Evolutionary conservation across 441 rosid genomes (phyloP), one percentile per base, ranked within the genome.

Genomic region (Syzygium syzygioides): DNA sequence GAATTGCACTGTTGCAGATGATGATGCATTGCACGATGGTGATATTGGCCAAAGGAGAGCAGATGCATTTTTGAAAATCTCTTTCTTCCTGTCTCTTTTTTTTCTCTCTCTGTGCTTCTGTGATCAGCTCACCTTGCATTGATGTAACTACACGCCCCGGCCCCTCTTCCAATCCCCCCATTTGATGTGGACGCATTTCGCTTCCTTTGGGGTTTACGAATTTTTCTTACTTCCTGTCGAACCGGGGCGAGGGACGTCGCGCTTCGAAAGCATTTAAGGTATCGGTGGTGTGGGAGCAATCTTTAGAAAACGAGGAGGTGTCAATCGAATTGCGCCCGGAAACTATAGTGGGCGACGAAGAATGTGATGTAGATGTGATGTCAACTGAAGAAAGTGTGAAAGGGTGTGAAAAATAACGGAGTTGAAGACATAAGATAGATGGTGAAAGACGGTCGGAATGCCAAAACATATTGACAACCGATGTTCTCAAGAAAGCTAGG

Each of bases 91-190:
- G 48, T 45, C 48, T 45, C 48, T 10, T 45, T 41, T 28, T 45
- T 50, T 25, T 28, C 2, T 19, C 6, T 11, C 54, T 10, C 23
- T 79, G 32, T 37, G 59, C 19, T 85, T 87, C 64, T 52, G 37
- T 57, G 17, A 56, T 37, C 52, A 1, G 2, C 83, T 25, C 12
- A 12, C 83, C 52, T 41, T 15, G 83, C 83, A 76, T 23, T 86
- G 90, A 89, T 57, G 88, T 54, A 89, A 89, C 90, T 59, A 48
- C 86, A 56, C 90, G 62, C 13, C 13, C 52, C 18, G 83, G 52
- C 83, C 83, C 23, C 83, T 37, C 23, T 52, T 37, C 50, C 64
- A 25, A 11, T 26, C 66, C 66, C 14, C 28, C 50, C 50, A 11
- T 41, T 19, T 14, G 52, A 41, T 37, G 52, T 6, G 52, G 52